phyloP scores from a whole-genome alignment of 148 eudicot genomes.

The Euryodendron excelsum region DNA sequence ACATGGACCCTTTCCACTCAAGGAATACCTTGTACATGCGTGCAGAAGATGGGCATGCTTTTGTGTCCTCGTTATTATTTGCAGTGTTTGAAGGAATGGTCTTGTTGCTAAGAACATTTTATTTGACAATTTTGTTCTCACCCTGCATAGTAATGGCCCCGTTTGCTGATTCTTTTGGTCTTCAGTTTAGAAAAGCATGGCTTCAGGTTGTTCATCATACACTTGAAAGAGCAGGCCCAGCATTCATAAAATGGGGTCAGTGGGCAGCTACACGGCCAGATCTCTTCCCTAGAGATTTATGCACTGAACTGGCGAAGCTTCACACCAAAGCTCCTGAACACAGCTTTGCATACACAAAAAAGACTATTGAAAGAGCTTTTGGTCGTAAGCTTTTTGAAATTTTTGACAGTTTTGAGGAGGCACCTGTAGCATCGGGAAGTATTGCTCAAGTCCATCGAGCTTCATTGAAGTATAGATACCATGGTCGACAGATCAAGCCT shows the following conservation, averaged over 20 bases:
- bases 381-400: conserved; percentile 79
- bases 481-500: conserved; percentile 60
- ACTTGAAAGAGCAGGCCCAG: conserved; percentile 94
- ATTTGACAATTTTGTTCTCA: conserved; percentile 68
- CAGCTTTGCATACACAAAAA: conserved; percentile 80
- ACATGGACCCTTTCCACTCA: conserved; percentile 49
- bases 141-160: conserved; percentile 89
- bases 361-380: conserved; percentile 76
- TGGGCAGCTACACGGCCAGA: conserved; percentile 99
- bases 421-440: conserved; percentile 93
- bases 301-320: conserved; percentile 75
- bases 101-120: conserved; percentile 68
- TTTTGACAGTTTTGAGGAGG: conserved; percentile 83
- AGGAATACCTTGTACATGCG: conserved; percentile 47
- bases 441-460: conserved; percentile 96
- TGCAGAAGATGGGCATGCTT: conserved; percentile 73
- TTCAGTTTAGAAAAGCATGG: conserved; percentile 61
- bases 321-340: conserved; percentile 94
- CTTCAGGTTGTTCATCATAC: conserved; percentile 75
- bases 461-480: conserved; percentile 55
- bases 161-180: conserved; percentile 77
- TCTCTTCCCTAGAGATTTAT: conserved; percentile 78
- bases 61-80: conserved; percentile 41
- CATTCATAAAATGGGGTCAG: conserved; percentile 98
- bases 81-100: conserved; percentile 54